Evolutionary conservation across 306 rosid species (phyloP).

Genomic region (Lathyrus oleraceus): DNA sequence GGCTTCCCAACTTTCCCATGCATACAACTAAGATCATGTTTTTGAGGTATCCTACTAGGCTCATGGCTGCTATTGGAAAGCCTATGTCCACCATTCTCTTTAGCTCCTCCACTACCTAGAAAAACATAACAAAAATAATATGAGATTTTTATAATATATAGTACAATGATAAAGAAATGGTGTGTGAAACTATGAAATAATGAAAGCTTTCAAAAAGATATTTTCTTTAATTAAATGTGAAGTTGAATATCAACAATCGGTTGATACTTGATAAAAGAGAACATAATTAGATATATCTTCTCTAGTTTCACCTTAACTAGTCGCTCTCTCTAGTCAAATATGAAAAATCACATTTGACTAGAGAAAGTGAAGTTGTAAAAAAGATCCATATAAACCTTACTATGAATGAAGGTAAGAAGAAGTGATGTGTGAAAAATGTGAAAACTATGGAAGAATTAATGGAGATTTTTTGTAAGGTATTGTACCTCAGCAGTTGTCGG

Average conservation of each 20-base stretch:
- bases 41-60: conserved; percentile 65
- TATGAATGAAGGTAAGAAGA: neutral
- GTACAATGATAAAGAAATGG: neutral
- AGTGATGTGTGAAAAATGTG: neutral
- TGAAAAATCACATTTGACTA: neutral
- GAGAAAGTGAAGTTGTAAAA: neutral
- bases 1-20: conserved; percentile 82
- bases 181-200: neutral
- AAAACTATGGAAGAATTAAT: conserved; percentile 24
- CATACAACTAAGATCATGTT: conserved; percentile 67
- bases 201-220: neutral
- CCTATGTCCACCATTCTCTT: conserved; percentile 64
- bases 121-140: neutral
- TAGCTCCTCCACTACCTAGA: conserved; percentile 70
- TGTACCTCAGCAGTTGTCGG: conserved; percentile 52
- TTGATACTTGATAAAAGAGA: no score
- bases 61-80: conserved; percentile 72
- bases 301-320: no score
- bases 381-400: neutral
- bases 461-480: conserved; percentile 9
- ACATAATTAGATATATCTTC: no score
- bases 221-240: neutral
- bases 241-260: neutral
- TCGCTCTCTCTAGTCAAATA: no score
- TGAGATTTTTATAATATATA: neutral